Evolutionary conservation across 176 grass and related monocot genomes (phyloP).

Genomic region (Puya raimondii): DNA sequence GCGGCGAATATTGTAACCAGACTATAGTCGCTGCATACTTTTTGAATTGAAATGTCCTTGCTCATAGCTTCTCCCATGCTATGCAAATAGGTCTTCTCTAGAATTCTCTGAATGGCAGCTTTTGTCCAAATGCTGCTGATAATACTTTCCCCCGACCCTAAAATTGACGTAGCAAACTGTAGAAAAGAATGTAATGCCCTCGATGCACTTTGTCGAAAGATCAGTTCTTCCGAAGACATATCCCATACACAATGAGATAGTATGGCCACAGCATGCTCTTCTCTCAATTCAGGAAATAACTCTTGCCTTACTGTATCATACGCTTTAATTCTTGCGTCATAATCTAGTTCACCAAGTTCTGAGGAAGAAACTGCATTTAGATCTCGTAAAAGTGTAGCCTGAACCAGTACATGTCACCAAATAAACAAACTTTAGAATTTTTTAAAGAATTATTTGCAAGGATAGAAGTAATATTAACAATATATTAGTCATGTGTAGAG

Average conservation of each 20-base stretch:
- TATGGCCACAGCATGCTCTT: slow-evolving; percentile 60
- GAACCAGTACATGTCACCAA: slow-evolving; percentile 12
- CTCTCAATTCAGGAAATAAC: slow-evolving; percentile 51
- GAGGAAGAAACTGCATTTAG: slow-evolving; percentile 83
- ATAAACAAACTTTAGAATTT: slow-evolving; percentile 1
- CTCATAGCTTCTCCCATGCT: slow-evolving; percentile 76
- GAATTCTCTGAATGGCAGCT: slow-evolving; percentile 43
- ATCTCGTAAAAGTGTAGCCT: slow-evolving; percentile 63
- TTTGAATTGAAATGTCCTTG: slow-evolving; percentile 74
- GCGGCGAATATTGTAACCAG: not conserved
- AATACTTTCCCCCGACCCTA: slow-evolving; percentile 19
- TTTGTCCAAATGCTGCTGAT: slow-evolving; percentile 40
- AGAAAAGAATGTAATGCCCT: slow-evolving; percentile 72
- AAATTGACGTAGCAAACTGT: slow-evolving; percentile 44
- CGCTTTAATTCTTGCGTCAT: slow-evolving; percentile 55
- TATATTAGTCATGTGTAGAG: slow-evolving; percentile 10
- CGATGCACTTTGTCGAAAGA: slow-evolving; percentile 88
- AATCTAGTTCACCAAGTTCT: slow-evolving; percentile 76
- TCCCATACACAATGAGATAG: slow-evolving; percentile 84
- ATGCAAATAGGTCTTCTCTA: slow-evolving; percentile 67
- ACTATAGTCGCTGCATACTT: slow-evolving; percentile 26
- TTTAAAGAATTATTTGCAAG: slow-evolving; percentile 12
- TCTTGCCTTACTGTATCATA: slow-evolving; percentile 47
- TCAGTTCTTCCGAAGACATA: slow-evolving; percentile 81
- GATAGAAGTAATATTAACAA: slow-evolving; percentile 5